Percentiles rank a stretch among this genome's conserved stretches.
Evolutionary conservation across 805 yeast genomes (phyloP).

Genomic region (Candida vaughaniae): DNA sequence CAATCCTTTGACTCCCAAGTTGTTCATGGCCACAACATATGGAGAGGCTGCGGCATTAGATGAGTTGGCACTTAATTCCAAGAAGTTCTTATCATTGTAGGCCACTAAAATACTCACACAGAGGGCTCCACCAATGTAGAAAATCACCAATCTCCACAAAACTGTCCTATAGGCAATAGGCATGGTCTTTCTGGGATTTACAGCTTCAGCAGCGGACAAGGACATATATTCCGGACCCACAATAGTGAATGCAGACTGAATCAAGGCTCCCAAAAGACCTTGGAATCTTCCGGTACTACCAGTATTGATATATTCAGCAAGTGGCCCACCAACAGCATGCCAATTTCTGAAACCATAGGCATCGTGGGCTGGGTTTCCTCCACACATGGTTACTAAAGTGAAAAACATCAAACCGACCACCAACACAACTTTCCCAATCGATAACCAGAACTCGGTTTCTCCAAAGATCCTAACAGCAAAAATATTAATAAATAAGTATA

Average conservation of each 20-base stretch:
- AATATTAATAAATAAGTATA: too few relatives aligned
- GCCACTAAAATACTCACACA: slow-evolving; percentile 22
- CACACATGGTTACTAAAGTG: too few relatives aligned
- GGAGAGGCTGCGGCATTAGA: slow-evolving; percentile 55
- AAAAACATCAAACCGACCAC: too few relatives aligned
- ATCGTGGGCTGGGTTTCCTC: slow-evolving; percentile 29
- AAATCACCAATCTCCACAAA: slow-evolving; percentile 44
- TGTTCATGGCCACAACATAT: slow-evolving; percentile 76
- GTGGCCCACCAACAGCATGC: slow-evolving; percentile 36
- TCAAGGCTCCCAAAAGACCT: slow-evolving; percentile 41
- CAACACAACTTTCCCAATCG: too few relatives aligned
- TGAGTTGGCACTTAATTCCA: slow-evolving; percentile 16
- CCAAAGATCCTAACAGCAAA: too few relatives aligned
- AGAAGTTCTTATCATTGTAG: slow-evolving; percentile 17
- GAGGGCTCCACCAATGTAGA: slow-evolving; percentile 16
- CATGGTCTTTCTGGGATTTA: slow-evolving; percentile 56
- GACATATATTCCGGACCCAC: slow-evolving; percentile 46
- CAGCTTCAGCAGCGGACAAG: slow-evolving; percentile 50
- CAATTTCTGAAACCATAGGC: slow-evolving; percentile 35
- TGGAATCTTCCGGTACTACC: slow-evolving; percentile 40
- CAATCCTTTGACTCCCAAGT: slow-evolving; percentile 59
- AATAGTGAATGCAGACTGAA: slow-evolving; percentile 36
- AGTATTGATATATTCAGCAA: slow-evolving; percentile 34
- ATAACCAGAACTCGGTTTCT: too few relatives aligned
- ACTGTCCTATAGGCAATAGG: slow-evolving; percentile 57